phyloP scores from a whole-genome alignment of 2,329 filamentous ascomycete species.

The Monilinia fructicola region DNA sequence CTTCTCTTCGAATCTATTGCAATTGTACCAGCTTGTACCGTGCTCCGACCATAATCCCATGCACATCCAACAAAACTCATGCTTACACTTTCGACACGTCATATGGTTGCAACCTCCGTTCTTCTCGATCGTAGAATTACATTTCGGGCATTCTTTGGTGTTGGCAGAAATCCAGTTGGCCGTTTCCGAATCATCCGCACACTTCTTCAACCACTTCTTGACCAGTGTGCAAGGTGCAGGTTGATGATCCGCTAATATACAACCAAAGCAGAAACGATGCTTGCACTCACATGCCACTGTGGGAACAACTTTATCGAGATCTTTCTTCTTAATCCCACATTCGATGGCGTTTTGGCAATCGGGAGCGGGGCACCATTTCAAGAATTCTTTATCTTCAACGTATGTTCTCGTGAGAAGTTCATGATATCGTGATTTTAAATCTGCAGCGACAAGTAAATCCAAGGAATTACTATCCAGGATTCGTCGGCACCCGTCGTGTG shows the following conservation, averaged over 20 bases:
- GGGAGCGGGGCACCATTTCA: constrained; percentile 98
- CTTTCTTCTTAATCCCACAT: constrained; percentile 83
- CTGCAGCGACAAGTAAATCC: constrained; percentile 66
- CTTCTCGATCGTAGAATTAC: constrained; percentile 97
- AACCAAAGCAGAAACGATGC: constrained; percentile 93
- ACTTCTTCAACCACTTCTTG: constrained; percentile 96
- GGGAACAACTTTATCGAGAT: constrained; percentile 80
- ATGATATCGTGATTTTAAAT: constrained; percentile 67
- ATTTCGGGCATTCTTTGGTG: constrained; percentile 96
- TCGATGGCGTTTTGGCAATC: constrained; percentile 93
- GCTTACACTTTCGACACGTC: constrained; percentile 93
- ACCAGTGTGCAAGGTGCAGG: constrained; percentile 89
- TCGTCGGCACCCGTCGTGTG: constrained; percentile 79
- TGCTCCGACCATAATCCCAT: constrained; percentile 99
- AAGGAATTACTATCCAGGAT: constrained; percentile 90
- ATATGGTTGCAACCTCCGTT: constrained; percentile 98
- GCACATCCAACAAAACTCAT: constrained; percentile 99
- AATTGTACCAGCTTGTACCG: constrained; percentile 99
- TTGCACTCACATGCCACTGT: constrained; percentile 85
- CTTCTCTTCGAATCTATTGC: constrained; percentile 96
- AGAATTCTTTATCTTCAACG: constrained; percentile 91
- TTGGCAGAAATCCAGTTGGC: constrained; percentile 99
- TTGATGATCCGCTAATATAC: constrained; percentile 84
- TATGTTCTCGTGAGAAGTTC: constrained; percentile 89
- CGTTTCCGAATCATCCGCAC: constrained; percentile 95